A percentile compares a stretch with the other conserved stretches of the same genome.
Conservation (phyloP, 2,329 filamentous ascomycete species). For the Xylariaceae sp. region DNA sequence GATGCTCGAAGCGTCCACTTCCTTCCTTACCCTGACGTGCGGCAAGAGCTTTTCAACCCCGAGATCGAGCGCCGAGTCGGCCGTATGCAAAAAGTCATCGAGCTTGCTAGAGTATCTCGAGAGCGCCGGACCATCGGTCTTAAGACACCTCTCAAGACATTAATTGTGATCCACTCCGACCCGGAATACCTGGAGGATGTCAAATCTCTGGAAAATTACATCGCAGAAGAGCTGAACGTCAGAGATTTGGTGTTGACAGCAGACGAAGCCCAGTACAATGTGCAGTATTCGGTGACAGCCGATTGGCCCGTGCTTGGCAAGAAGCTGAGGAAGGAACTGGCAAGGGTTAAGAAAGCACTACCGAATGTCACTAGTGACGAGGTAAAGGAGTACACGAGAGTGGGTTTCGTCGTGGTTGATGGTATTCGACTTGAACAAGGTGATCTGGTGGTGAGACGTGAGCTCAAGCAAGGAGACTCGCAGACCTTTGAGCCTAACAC, state of each 20-base stretch:
- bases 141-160: constrained; percentile 88
- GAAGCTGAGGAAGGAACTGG: constrained; percentile 95
- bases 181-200: constrained; percentile 85
- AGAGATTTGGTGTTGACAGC: constrained; percentile 82
- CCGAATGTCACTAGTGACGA: constrained; percentile 79
- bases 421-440: constrained; percentile 83
- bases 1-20: constrained; percentile 92
- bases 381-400: constrained; percentile 77
- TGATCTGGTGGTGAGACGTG: constrained; percentile 83
- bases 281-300: constrained; percentile 86
- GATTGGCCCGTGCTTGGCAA: constrained; percentile 96
- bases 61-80: constrained; percentile 85
- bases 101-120: constrained; percentile 83
- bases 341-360: constrained; percentile 88
- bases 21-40: constrained; percentile 85
- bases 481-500: constrained; percentile 85
- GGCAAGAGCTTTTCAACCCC: constrained; percentile 85
- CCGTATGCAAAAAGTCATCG: constrained; percentile 95
- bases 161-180: constrained; percentile 88
- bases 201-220: constrained; percentile 83
- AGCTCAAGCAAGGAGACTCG: constrained; percentile 75
- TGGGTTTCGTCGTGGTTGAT: constrained; percentile 80
- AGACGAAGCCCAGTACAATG: constrained; percentile 89
- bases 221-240: constrained; percentile 90
- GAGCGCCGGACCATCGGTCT: constrained; percentile 85